phyloP scores from a whole-genome alignment of 2,329 filamentous ascomycete species.

The Neonectria magnoliae region DNA sequence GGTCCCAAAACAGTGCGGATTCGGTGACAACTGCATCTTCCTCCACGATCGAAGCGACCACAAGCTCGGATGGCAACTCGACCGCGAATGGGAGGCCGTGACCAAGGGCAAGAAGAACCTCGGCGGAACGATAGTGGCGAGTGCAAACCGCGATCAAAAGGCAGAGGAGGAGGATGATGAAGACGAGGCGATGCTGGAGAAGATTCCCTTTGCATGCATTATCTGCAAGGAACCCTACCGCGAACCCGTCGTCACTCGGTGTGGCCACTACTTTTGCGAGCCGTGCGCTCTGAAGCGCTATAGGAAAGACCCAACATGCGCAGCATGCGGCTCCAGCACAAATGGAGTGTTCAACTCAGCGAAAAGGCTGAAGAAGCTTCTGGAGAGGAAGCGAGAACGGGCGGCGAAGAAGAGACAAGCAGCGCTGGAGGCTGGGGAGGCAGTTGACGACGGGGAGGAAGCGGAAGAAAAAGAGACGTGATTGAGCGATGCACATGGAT shows the following conservation, averaged over 20 bases:
- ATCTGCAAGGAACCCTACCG: slow-evolving; percentile 85
- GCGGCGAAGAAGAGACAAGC: slow-evolving; percentile 66
- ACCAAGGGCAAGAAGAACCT: slow-evolving; percentile 75
- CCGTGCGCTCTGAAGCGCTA: slow-evolving; percentile 88
- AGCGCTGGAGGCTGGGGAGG: slow-evolving; percentile 61
- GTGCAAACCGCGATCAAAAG: slow-evolving; percentile 59
- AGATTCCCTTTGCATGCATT: slow-evolving; percentile 89
- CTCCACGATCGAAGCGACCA: slow-evolving; percentile 81
- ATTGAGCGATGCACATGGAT: not conserved
- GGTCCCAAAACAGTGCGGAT: slow-evolving; percentile 49
- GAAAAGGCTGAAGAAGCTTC: slow-evolving; percentile 81
- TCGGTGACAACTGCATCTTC: slow-evolving; percentile 71
- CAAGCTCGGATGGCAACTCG: slow-evolving; percentile 94
- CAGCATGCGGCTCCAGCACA: slow-evolving; percentile 85
- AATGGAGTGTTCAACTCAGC: slow-evolving; percentile 91
- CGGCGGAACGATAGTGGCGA: slow-evolving; percentile 69
- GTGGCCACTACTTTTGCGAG: slow-evolving; percentile 96
- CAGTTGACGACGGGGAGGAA: slow-evolving; percentile 54
- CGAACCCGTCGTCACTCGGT: slow-evolving; percentile 85
- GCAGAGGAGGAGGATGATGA: slow-evolving; percentile 57
- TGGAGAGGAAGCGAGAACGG: slow-evolving; percentile 76
- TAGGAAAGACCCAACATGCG: slow-evolving; percentile 85
- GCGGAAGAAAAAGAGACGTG: slow-evolving; percentile 10
- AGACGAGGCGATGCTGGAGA: slow-evolving; percentile 79
- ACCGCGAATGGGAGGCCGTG: slow-evolving; percentile 90